Evolutionary conservation across 208 protist species (phyloP).

Genomic region (Trypanosoma grayi): DNA sequence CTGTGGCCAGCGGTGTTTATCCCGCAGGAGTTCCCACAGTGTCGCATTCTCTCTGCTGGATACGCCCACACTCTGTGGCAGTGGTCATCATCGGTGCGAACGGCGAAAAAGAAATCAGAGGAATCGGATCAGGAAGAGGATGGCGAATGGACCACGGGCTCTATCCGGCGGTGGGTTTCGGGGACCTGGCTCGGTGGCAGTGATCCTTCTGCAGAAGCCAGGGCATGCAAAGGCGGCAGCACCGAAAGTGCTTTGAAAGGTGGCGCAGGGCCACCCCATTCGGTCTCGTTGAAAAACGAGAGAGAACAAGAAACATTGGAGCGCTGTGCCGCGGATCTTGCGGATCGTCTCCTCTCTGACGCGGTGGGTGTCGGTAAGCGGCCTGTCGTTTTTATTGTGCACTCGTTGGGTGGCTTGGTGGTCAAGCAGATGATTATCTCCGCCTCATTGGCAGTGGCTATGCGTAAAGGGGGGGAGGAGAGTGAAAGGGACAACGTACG

Average conservation of each 20-base stretch:
- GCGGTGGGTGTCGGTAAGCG: constrained; percentile 41
- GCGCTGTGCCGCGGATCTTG: constrained; percentile 43
- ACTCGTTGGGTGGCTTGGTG: constrained; percentile 70
- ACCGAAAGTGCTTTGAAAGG: background rate
- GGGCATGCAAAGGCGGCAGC: background rate
- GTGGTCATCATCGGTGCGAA: constrained; percentile 17
- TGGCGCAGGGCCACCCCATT: background rate
- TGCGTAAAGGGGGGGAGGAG: constrained; percentile 1
- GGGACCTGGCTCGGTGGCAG: background rate
- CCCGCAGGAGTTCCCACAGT: constrained; percentile 67
- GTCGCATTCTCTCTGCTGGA: constrained; percentile 47
- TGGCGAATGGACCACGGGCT: background rate
- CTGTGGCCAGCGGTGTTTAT: constrained; percentile 64
- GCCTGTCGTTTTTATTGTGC: constrained; percentile 60
- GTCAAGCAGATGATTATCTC: constrained; percentile 61
- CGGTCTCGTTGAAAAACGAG: background rate
- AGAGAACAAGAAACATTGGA: constrained; percentile 11
- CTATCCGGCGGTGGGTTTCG: background rate
- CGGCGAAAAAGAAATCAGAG: background rate
- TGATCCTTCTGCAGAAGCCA: background rate
- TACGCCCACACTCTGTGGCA: constrained; percentile 66
- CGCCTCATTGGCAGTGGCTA: constrained; percentile 25
- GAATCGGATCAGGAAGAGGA: constrained; percentile 9
- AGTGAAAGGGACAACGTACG: constrained; percentile 8
- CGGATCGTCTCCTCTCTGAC: constrained; percentile 34